Percentiles rank a stretch among this genome's conserved stretches.
Evolutionary conservation across 208 protist species (phyloP).

Genomic region (Wallacemonas collosoma): DNA sequence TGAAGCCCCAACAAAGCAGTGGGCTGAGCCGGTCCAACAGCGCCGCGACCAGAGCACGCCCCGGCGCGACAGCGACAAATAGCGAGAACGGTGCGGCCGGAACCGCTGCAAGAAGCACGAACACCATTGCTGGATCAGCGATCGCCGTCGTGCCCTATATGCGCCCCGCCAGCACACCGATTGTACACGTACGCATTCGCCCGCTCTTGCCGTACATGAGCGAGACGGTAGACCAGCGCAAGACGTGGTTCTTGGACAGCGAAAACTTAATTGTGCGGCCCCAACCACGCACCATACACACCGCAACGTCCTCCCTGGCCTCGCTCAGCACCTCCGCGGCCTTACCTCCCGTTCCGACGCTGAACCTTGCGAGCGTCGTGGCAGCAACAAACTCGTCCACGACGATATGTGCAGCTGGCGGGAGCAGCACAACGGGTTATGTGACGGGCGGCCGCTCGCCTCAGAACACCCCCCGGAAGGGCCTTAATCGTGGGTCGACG

Average conservation of each 20-base stretch:
- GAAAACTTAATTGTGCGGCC: slow-evolving; percentile 75
- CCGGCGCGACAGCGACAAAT: neutral
- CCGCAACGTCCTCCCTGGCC: neutral
- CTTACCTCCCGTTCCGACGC: slow-evolving; percentile 21
- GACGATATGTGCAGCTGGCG: slow-evolving; percentile 24
- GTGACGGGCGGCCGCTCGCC: neutral
- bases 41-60: neutral
- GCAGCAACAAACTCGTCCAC: slow-evolving; percentile 15
- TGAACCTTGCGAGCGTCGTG: slow-evolving; percentile 7
- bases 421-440: slow-evolving; percentile 18
- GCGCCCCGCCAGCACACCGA: neutral
- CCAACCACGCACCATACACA: neutral
- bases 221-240: slow-evolving; percentile 53
- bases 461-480: neutral
- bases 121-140: neutral
- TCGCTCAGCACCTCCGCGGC: slow-evolving; percentile 10
- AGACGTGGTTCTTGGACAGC: slow-evolving; percentile 80
- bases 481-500: neutral
- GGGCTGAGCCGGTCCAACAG: neutral
- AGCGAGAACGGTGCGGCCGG: neutral
- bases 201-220: slow-evolving; percentile 67
- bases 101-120: neutral
- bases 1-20: neutral
- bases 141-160: slow-evolving; percentile 7
- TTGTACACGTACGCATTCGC: slow-evolving; percentile 82